These are phyloP conservation scores for Dispira simplex DNA, from an alignment of 192 early-diverging fungal genomes.

Conservation along the genomic window DNA sequence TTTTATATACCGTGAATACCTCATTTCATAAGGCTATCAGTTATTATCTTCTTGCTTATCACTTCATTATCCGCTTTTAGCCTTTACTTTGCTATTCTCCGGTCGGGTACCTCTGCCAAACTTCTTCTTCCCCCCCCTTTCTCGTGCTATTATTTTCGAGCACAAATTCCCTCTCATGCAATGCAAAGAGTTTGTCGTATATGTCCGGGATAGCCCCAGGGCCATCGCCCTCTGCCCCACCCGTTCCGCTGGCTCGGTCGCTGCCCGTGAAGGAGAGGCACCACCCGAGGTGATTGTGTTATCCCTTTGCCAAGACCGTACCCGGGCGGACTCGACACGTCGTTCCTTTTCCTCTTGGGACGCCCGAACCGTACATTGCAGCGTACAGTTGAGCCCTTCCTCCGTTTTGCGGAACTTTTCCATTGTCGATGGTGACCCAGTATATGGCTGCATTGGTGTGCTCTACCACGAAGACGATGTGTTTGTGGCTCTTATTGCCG, in stretches of 20 bases:
- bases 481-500: slow-evolving; percentile 50
- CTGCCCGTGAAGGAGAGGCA: slow-evolving; percentile 18
- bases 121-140: too few relatives aligned
- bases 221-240: slow-evolving; percentile 43
- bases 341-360: slow-evolving; percentile 15
- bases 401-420: slow-evolving; percentile 17
- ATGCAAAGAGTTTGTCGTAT: slow-evolving; percentile 27
- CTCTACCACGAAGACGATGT: slow-evolving; percentile 39
- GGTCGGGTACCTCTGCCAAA: too few relatives aligned
- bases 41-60: too few relatives aligned
- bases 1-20: too few relatives aligned
- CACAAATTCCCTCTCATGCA: not conserved
- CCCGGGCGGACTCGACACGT: slow-evolving; percentile 32
- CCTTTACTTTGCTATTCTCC: too few relatives aligned
- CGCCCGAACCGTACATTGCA: slow-evolving; percentile 10
- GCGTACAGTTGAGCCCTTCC: slow-evolving; percentile 2
- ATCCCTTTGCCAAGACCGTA: slow-evolving; percentile 15
- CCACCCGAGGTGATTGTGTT: slow-evolving; percentile 13
- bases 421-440: slow-evolving; percentile 23
- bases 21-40: too few relatives aligned
- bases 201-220: slow-evolving; percentile 34
- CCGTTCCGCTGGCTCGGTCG: slow-evolving; percentile 1
- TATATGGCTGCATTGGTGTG: slow-evolving; percentile 26
- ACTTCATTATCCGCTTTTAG: too few relatives aligned
- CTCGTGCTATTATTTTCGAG: too few relatives aligned